Evolutionary conservation across 306 rosid species (phyloP).

Genomic region (Castanea sativa): DNA sequence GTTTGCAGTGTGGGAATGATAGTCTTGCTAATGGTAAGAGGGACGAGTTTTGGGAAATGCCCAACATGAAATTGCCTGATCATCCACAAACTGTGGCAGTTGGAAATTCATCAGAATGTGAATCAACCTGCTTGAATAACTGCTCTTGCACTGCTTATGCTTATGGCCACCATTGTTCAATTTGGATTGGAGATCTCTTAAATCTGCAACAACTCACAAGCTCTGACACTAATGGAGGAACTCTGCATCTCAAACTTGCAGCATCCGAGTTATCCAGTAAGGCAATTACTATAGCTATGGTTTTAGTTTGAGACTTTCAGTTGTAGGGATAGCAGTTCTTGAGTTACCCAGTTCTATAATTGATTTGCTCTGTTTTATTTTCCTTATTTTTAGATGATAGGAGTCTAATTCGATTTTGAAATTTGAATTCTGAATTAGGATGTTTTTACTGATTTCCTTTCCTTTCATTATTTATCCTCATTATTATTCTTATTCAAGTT

Average conservation of each 20-base stretch:
- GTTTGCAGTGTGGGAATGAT: conserved; percentile 29
- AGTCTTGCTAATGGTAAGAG: conserved; percentile 9
- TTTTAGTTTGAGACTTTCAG: not conserved
- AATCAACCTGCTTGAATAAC: conserved; percentile 28
- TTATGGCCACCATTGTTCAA: conserved; percentile 27
- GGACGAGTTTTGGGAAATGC: conserved; percentile 14
- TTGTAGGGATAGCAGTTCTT: conserved; percentile 14
- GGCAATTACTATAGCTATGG: conserved; percentile 15
- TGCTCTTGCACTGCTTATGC: conserved; percentile 51
- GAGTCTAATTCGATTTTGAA: too few species aligned
- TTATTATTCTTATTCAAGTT: too few species aligned
- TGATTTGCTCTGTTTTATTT: too few species aligned
- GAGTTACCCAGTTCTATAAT: too few species aligned
- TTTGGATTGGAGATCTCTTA: conserved; percentile 38
- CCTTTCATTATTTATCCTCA: too few species aligned
- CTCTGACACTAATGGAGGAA: conserved; percentile 36
- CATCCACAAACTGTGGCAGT: conserved; percentile 1
- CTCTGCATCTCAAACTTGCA: conserved; percentile 45
- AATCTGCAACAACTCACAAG: conserved; percentile 32
- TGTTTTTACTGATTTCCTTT: too few species aligned
- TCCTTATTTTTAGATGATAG: too few species aligned
- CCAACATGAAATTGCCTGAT: conserved; percentile 24
- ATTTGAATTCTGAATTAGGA: too few species aligned
- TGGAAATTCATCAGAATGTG: conserved; percentile 33
- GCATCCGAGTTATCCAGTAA: conserved; percentile 40